Evolutionary conservation across 345 rosid species (phyloP).

Genomic region (Gossypium turneri): DNA sequence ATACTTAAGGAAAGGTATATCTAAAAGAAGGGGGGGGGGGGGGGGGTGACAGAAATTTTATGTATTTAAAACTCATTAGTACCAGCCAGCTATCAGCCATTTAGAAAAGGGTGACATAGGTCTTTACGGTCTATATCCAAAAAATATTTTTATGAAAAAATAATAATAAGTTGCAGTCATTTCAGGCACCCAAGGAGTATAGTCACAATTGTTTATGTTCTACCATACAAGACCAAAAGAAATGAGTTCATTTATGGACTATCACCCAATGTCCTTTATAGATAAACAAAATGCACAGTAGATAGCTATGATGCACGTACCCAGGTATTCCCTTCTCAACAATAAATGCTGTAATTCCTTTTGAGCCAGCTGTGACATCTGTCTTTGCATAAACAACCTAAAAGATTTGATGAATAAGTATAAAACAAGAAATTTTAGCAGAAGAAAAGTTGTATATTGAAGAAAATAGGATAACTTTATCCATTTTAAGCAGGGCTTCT

Average conservation of each 20-base stretch:
- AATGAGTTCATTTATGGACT: not conserved
- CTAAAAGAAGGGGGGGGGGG: not conserved
- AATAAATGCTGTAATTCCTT: conserved; percentile 92
- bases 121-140: not conserved
- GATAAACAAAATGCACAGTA: not conserved
- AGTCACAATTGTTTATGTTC: not conserved
- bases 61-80: not conserved
- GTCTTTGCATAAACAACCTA: conserved; percentile 92
- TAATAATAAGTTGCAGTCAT: not conserved
- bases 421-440: conserved; percentile 5
- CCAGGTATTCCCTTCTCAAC: conserved; percentile 93
- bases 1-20: not conserved
- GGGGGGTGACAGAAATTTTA: not conserved
- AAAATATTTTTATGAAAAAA: not conserved
- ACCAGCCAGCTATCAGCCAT: not conserved
- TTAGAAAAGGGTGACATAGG: not conserved
- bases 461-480: not conserved
- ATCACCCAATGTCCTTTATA: not conserved
- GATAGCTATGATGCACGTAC: conserved; percentile 34
- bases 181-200: not conserved
- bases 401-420: conserved; percentile 15
- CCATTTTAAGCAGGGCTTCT: not conserved
- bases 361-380: conserved; percentile 62
- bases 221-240: not conserved
- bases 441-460: not conserved